Evolutionary conservation across 345 rosid species (phyloP), one percentile per base, ranked within the genome.

Genomic region (Hevea brasiliensis): DNA sequence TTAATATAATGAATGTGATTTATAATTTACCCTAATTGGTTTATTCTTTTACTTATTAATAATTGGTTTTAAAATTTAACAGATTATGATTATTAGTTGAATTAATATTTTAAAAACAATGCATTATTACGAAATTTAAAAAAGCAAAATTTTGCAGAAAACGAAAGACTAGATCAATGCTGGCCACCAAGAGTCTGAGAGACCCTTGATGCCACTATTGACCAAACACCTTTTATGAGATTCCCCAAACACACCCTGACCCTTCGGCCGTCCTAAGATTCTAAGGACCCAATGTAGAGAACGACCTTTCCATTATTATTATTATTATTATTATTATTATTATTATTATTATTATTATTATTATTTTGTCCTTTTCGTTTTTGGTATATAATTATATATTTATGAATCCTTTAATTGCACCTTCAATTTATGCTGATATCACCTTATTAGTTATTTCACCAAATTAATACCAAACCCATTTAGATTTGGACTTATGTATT

Each of bases 201-300:
- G n/a, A n/a, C 54, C 23, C 24, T 57, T 17, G 6, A 62, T 58
- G 47, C 73, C 78, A 65, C 65, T 57, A 69, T 32, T 65, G 74
- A 56, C 82, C 58, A 73, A 47, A 76, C 73, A 69, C 69, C 74
- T 74, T 74, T 54, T 47, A 45, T 67, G 32, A 72, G 82, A 82
- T 82, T 82, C 76, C 62, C 72, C 37, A 59, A 42, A 71, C 68
- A 58, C 67, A 57, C 71, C 86, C 78, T 84, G 55, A 65, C 29
- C 70, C 82, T 76, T 57, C 74, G 68, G 85, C 85, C 88, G 88
- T 74, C 90, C 84, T 68, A 73, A 75, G 89, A 86, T 84, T 87
- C 89, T 74, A 72, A 10, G 48, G 61, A 67, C 62, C 76, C 80
- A 65, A 18, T 21, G 42, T 59, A 35, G 80, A 86, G 73, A 63